A percentile compares a stretch with the other conserved stretches of the same genome.
phyloP scores from a whole-genome alignment of 495 filamentous ascomycete species.

The Aspergillus carlsbadensis region DNA sequence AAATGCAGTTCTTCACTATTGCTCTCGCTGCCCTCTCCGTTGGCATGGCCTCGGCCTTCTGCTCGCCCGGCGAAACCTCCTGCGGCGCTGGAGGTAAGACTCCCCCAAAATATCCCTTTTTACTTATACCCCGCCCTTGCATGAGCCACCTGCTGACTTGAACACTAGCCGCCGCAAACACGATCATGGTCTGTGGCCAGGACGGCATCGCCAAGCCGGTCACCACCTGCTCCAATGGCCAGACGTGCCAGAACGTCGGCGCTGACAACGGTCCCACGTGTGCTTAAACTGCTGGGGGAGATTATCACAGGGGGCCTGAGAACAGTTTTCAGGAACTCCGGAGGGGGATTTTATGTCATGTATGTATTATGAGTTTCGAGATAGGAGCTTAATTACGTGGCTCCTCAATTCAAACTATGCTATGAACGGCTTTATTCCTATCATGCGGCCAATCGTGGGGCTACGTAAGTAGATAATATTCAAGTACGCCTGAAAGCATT shows the following conservation, averaged over 20 bases:
- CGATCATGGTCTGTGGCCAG: background rate
- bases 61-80: background rate
- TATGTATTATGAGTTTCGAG: too few relatives aligned
- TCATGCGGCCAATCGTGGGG: too few relatives aligned
- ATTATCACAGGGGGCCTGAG: too few relatives aligned
- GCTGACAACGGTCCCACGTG: background rate
- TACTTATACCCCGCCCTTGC: background rate
- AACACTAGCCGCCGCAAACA: background rate
- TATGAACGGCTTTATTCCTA: too few relatives aligned
- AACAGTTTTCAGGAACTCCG: too few relatives aligned
- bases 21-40: background rate
- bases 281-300: background rate
- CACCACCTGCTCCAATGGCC: background rate
- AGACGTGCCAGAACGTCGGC: background rate
- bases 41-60: background rate
- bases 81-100: background rate
- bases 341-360: too few relatives aligned
- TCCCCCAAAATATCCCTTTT: background rate
- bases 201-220: background rate
- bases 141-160: background rate
- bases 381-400: too few relatives aligned
- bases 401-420: too few relatives aligned
- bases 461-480: too few relatives aligned
- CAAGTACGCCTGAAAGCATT: too few relatives aligned
- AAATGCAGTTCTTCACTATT: background rate